These are phyloP conservation scores for Sphenostylis stenocarpa DNA, from an alignment of 306 rosid species.

Conservation along the genomic window DNA sequence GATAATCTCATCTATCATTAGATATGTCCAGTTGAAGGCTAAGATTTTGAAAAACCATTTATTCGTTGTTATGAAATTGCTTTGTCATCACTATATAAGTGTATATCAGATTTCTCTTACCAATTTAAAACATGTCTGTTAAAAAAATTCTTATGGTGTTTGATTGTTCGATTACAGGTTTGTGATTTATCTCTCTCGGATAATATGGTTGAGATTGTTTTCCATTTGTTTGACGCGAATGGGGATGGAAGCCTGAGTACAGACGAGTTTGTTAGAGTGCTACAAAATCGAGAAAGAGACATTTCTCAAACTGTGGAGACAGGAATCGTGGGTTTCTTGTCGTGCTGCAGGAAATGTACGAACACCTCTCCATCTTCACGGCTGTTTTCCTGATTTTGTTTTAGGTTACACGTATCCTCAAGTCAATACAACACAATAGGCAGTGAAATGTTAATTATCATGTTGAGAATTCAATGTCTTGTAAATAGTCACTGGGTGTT, in stretches of 20 bases:
- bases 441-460: background rate
- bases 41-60: background rate
- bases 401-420: background rate
- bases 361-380: background rate
- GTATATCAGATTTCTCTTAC: background rate
- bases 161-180: background rate
- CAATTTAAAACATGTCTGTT: background rate
- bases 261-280: slow-evolving; percentile 2
- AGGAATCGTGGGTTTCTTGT: slow-evolving; percentile 5
- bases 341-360: background rate
- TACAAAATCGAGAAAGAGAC: background rate
- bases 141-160: background rate
- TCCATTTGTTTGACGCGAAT: slow-evolving; percentile 8
- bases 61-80: background rate
- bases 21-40: background rate
- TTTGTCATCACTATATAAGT: background rate
- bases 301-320: background rate
- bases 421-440: background rate
- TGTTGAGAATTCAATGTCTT: background rate
- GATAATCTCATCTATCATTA: background rate
- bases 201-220: slow-evolving; percentile 16
- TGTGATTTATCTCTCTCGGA: slow-evolving; percentile 5
- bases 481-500: background rate
- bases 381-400: background rate
- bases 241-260: slow-evolving; percentile 1